Evolutionary conservation across 73 alveolate species (phyloP), one percentile per base, ranked within the genome.

Genomic region (Tetrahymena elliotti): DNA sequence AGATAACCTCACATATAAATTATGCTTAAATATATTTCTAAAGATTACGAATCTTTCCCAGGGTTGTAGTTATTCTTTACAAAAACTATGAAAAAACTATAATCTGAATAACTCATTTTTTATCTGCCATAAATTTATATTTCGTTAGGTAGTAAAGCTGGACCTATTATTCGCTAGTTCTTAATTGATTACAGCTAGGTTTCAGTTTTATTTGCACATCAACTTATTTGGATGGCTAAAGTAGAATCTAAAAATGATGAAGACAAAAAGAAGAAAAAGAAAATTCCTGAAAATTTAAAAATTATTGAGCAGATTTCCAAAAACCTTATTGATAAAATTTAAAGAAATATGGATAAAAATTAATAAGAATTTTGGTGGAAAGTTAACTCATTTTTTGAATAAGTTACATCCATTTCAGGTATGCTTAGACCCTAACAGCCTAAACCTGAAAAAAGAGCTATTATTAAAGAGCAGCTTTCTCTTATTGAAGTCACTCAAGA

Each of bases 401-500:
- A 96, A 35, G 96, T 97, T 6, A 97, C 98, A 4, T 95, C 98
- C 2, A 97, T 97, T 18, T 97, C 98, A 35, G 98, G 99, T 35
- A 84, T 94, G 68, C 97, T 98, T 20, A 96, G 97, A 93, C 99
- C 99, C 82, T 96, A 98, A 94, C 93, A 96, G 98, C 96, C 99
- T 37, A 98, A 98, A 93, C 99, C 98, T 83, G 99, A 98, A 93
- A 98, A 98, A 94, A 98, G 98, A 31, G 97, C 94, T 2, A 98
- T 98, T 37, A 99, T 98, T 27, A 97, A 97, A 53, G 97, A 97
- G 82, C 98, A 98, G 95, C 93, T 98, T 15, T 84, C 95, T 94
- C 98, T 98, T 93, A 98, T 98, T 35, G 97, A 94, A 53, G 97
- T 98, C 31, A 97, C 98, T 16, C 98, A 97, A 83, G 97, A 97